Evolutionary conservation across 495 filamentous ascomycete genomes (phyloP), one percentile per base, ranked within the genome.

Genomic region (Talaromyces adpressus): DNA sequence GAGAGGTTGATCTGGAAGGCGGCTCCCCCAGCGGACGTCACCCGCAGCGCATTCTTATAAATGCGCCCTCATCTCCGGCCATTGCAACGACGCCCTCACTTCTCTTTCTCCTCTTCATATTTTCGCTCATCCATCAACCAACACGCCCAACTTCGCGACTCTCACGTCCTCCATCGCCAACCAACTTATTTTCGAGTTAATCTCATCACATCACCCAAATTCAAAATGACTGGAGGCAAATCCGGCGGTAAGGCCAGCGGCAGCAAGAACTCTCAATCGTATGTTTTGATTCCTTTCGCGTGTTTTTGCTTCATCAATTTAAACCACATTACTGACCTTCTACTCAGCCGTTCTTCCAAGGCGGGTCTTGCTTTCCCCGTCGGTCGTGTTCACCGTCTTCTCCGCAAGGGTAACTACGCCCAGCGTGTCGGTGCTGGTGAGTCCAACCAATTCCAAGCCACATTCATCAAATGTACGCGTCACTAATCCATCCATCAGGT

Each of bases 371-470:
- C 94, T 69, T 98, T 98, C 87, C 94, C 94, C 68, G 94, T 98
- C 75, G 94, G 94, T 77, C 94, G 94, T 95, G 94, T 98, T 70
- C 94, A 98, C 83, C 93, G 94, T 91, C 91, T 98, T 65, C 86
- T 98, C 76, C 89, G 94, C 81, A 98, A 98, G 87, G 94, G 94
- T 73, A 98, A 98, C 90, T 98, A 98, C 73, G 94, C 94, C 72
- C 94, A 98, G 85, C 95, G 94, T 88, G 95, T 97, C 75, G 94
- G 93, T 93, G 93, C 93, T 74, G 89, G 91, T 87, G 71, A 74
- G 82, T 76, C 63, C 64, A 16, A 16, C 6, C 29, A 14, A 1
- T 4, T 56, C 22, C 6, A 53, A 22, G 8, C 23, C 23, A 14
- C 23, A 27, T 29, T 3, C 5, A 14, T 25, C 9, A 56, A n/a